Evolutionary conservation across 768 basidiomycete species (phyloP), one percentile per base, ranked within the genome.

Genomic region (Astraeus odoratus): DNA sequence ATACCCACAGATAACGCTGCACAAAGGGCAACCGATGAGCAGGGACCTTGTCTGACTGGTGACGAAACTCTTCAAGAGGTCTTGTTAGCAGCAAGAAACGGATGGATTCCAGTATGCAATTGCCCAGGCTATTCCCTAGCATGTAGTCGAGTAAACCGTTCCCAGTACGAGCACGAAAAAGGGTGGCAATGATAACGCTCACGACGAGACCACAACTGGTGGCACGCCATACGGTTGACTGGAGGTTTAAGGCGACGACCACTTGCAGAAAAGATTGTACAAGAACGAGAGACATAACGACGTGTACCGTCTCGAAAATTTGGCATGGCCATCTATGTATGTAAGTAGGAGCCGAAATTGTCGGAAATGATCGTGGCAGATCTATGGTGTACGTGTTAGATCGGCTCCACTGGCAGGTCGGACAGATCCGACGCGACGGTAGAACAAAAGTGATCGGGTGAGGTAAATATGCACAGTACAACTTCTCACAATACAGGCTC

Each of bases 1-100:
- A 20, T 10, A 45, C 12, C 33, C 44, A 39, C 16, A 49, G n/a
- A 9, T 29, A 41, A 24, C 33, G 45, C 29, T 36, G 39, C 18
- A 39, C 24, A 22, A 35, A 46, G n/a, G 35, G 43, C 2, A 20
- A 1, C 20, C 22, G 22, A 24, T 30, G 33, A 3, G 29, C 48
- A 13, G 26, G 33, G 35, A 18, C 33, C 18, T 35, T 31, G 25
- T 16, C 33, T 3, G 45, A 25, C 24, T 35, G 26, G 18, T 27
- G 18, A 3, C 39, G 43, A 23, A 35, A 36, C 5, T 37, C 31
- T 5, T 44, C 8, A 10, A 41, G 35, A 13, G 48, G 48, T n/a
- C 19, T 30, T 31, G 26, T 27, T 12, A 49, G 16, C 8, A 46
- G 35, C 31, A 49, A 26, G 6, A 46, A 26, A 31, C 40, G 18